These are phyloP conservation scores for Terfezia boudieri DNA, from an alignment of 495 filamentous ascomycete species.

Conservation along the genomic window DNA sequence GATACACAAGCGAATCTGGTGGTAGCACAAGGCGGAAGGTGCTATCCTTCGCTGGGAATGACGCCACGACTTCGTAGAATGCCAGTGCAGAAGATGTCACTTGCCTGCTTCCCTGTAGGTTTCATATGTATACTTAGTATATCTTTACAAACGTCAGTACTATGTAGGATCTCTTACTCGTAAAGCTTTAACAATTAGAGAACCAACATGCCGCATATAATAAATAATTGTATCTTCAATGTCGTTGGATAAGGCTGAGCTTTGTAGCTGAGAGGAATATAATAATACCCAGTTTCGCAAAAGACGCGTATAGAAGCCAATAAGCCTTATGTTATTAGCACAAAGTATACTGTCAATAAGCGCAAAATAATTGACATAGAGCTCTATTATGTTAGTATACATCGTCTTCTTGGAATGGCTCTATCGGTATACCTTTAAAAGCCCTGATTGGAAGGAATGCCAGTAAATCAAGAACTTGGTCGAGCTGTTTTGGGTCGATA, in stretches of 20 bases:
- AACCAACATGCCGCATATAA: too few relatives aligned
- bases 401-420: conserved; percentile 24
- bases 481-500: conserved; percentile 39
- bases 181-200: too few relatives aligned
- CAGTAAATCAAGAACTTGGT: conserved; percentile 42
- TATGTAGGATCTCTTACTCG: neutral
- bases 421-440: conserved; percentile 28
- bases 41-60: conserved; percentile 13
- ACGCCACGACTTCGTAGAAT: conserved; percentile 41
- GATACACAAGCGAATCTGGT: conserved; percentile 44
- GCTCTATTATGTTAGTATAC: conserved; percentile 24
- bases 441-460: conserved; percentile 36
- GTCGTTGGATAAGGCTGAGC: too few relatives aligned
- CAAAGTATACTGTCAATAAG: conserved; percentile 26
- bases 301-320: conserved; percentile 50
- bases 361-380: conserved; percentile 34
- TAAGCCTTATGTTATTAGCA: conserved; percentile 24
- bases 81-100: conserved; percentile 29
- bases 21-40: conserved; percentile 36
- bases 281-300: conserved; percentile 43
- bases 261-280: conserved; percentile 1
- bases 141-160: neutral
- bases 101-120: neutral
- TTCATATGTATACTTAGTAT: neutral
- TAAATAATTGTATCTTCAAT: too few relatives aligned